A percentile compares a stretch with the other conserved stretches of the same genome.
These are phyloP conservation scores for Endothia cerciana DNA, from an alignment of 2,329 filamentous ascomycete species.

Conservation along the genomic window DNA sequence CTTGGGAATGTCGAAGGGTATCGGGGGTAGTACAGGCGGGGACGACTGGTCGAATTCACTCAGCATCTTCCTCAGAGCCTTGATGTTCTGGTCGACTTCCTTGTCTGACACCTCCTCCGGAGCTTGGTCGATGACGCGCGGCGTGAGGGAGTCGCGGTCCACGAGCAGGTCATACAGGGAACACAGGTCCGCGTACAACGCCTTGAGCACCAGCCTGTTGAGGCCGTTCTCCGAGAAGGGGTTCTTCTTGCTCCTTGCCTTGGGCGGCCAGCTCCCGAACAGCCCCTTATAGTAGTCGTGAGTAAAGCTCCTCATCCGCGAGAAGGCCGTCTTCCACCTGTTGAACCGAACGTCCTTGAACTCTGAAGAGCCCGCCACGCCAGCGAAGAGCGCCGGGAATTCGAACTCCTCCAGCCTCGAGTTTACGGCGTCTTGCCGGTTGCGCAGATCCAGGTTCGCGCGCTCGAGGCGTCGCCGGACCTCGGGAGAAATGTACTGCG, in stretches of 20 bases:
- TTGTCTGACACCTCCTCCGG: conserved; percentile 45
- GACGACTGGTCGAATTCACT: conserved; percentile 88
- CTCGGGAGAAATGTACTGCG: conserved; percentile 67
- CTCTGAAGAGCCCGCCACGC: conserved; percentile 82
- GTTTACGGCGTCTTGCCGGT: conserved; percentile 71
- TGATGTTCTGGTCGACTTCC: conserved; percentile 62
- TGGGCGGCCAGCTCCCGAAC: conserved; percentile 82
- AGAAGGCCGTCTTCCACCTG: conserved; percentile 77
- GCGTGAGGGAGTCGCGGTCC: conserved; percentile 77
- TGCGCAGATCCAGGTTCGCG: conserved; percentile 77
- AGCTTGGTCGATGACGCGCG: conserved; percentile 73
- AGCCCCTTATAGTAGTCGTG: conserved; percentile 66
- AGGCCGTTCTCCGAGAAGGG: conserved; percentile 83
- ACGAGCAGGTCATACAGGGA: conserved; percentile 87
- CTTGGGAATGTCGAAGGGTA: conserved; percentile 86
- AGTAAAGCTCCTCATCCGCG: conserved; percentile 74
- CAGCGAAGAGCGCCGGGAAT: conserved; percentile 86
- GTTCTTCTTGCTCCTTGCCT: conserved; percentile 90
- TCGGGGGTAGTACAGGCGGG: conserved; percentile 85
- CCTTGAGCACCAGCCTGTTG: conserved; percentile 79
- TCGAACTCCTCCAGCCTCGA: conserved; percentile 83
- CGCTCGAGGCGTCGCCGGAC: conserved; percentile 83
- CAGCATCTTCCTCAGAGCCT: conserved; percentile 77
- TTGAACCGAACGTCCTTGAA: conserved; percentile 82
- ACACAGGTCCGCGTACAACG: conserved; percentile 84